Evolutionary conservation across 1,284 basidiomycete genomes (phyloP).

Genomic region (Psilocybe mexicana): DNA sequence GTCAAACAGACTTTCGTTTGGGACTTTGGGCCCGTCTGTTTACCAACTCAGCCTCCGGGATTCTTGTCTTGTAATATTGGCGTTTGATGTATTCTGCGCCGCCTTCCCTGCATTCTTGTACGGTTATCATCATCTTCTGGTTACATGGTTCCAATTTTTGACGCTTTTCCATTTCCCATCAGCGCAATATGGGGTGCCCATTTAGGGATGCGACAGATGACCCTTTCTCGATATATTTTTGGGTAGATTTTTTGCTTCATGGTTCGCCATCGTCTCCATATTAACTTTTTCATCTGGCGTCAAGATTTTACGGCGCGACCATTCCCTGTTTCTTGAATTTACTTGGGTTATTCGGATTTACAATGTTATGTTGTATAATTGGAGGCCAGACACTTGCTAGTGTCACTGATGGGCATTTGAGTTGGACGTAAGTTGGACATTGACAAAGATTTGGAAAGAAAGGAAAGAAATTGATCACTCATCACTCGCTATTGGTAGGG

Average conservation of each 20-base stretch:
- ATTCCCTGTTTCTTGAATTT: slow-evolving; percentile 66
- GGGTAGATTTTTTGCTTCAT: slow-evolving; percentile 46
- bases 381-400: slow-evolving; percentile 78
- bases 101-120: slow-evolving; percentile 39
- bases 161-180: not conserved
- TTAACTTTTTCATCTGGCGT: not conserved
- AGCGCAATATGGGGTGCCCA: slow-evolving; percentile 73
- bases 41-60: slow-evolving; percentile 69
- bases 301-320: slow-evolving; percentile 66
- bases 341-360: slow-evolving; percentile 65
- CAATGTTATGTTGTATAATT: slow-evolving; percentile 74
- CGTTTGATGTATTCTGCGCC: slow-evolving; percentile 61
- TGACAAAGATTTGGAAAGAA: not conserved
- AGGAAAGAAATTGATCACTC: too few relatives aligned
- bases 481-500: slow-evolving; percentile 39
- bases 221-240: slow-evolving; percentile 68
- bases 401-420: slow-evolving; percentile 62
- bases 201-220: slow-evolving; percentile 84
- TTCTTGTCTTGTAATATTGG: slow-evolving; percentile 70
- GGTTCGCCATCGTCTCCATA: not conserved
- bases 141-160: too few relatives aligned
- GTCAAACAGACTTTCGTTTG: slow-evolving; percentile 64
- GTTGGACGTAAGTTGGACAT: slow-evolving; percentile 55
- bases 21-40: slow-evolving; percentile 66
- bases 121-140: slow-evolving; percentile 3